These are phyloP conservation scores for Solanum paucissectum DNA, from an alignment of 257 asterid genomes.

Conservation along the genomic window DNA sequence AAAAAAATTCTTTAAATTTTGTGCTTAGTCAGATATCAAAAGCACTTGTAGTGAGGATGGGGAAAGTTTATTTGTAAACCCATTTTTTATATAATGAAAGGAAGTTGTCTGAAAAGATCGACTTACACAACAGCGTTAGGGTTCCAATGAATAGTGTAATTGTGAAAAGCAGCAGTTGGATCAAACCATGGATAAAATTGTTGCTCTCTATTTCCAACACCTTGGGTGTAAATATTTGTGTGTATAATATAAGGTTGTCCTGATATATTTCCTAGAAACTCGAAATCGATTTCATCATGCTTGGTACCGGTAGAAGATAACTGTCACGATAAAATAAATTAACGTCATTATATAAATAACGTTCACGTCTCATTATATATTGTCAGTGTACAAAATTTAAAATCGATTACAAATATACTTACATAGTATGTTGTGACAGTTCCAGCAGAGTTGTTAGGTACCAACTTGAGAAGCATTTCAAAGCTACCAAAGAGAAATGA, in stretches of 20 bases:
- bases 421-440: constrained; percentile 67
- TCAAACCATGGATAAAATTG: constrained; percentile 79
- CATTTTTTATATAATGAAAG: neutral
- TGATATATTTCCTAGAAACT: constrained; percentile 66
- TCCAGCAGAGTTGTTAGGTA: constrained; percentile 68
- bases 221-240: constrained; percentile 56
- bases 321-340: constrained; percentile 6
- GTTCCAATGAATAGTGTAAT: constrained; percentile 73
- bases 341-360: neutral
- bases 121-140: constrained; percentile 49
- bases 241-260: constrained; percentile 62
- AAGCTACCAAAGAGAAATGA: constrained; percentile 56
- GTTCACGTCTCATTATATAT: neutral
- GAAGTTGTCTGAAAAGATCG: neutral
- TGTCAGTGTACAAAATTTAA: neutral
- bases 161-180: constrained; percentile 61
- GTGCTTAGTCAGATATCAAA: neutral
- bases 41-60: neutral
- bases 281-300: constrained; percentile 82
- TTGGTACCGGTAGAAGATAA: constrained; percentile 47
- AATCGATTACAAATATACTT: constrained; percentile 5
- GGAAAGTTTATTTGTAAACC: no score
- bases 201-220: constrained; percentile 54
- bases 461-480: constrained; percentile 56
- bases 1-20: no score